Evolutionary conservation across 805 yeast species (phyloP).

Genomic region (Lachancea meyersii): DNA sequence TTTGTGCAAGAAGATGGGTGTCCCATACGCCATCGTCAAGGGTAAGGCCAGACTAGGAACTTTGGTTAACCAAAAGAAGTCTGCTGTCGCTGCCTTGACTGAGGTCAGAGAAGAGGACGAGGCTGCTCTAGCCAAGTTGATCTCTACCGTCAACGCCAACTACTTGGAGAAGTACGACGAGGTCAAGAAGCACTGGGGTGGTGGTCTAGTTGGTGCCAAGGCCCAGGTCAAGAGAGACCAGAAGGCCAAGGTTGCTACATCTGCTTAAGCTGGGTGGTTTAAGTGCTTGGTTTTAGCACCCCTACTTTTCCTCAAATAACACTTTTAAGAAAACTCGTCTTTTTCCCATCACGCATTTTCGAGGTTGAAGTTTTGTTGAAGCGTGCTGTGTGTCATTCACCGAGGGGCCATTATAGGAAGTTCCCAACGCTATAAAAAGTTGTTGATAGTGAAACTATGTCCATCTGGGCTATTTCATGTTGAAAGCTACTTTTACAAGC

Average conservation of each 20-base stretch:
- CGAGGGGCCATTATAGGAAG: constrained; percentile 9
- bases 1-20: constrained; percentile 98
- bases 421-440: background rate
- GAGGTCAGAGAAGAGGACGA: constrained; percentile 94
- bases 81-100: constrained; percentile 95
- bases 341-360: constrained; percentile 2
- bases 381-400: constrained; percentile 3
- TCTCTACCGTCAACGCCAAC: constrained; percentile 91
- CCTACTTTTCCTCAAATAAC: constrained; percentile 7
- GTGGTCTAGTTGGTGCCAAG: constrained; percentile 96
- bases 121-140: constrained; percentile 86
- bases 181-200: constrained; percentile 99
- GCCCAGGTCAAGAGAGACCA: constrained; percentile 80
- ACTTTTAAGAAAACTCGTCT: constrained; percentile 3
- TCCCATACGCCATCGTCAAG: constrained; percentile 96
- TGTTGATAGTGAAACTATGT: no score
- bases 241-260: constrained; percentile 52
- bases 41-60: constrained; percentile 99
- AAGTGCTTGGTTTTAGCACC: constrained; percentile 1
- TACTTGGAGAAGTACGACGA: constrained; percentile 92
- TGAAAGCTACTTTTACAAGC: background rate
- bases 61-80: constrained; percentile 93
- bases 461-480: background rate
- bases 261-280: constrained; percentile 29
- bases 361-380: constrained; percentile 9